These are phyloP conservation scores for Tolypocladium inflatum DNA, from an alignment of 2,329 filamentous ascomycete genomes.

Conservation along the genomic window DNA sequence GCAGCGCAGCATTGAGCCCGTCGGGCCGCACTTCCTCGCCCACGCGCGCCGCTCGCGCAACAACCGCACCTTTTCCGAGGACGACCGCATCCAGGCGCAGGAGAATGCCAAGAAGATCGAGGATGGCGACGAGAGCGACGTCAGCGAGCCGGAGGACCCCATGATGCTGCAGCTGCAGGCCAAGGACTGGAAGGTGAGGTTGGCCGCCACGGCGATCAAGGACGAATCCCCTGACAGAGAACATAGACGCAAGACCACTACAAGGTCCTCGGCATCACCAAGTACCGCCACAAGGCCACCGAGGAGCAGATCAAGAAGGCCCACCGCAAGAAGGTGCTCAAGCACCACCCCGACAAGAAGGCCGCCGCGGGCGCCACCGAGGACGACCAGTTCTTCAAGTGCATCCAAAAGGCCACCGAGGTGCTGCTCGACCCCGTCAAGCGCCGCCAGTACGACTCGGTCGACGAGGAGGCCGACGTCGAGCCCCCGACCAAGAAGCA, in stretches of 20 bases:
- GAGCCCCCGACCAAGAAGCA: constrained; percentile 92
- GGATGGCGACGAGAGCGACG: constrained; percentile 79
- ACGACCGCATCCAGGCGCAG: constrained; percentile 94
- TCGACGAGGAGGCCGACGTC: constrained; percentile 88
- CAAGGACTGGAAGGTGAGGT: constrained; percentile 94
- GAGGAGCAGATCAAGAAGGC: constrained; percentile 99
- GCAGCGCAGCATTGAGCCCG: constrained; percentile 86
- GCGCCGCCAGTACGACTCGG: constrained; percentile 91
- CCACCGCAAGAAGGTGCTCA: constrained; percentile 98
- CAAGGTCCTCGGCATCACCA: constrained; percentile 84
- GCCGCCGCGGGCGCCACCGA: constrained; percentile 79
- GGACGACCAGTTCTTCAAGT: constrained; percentile 99
- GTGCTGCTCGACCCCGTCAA: constrained; percentile 85
- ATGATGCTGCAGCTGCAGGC: constrained; percentile 87
- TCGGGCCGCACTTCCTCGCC: constrained; percentile 95
- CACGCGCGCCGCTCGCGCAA: constrained; percentile 93
- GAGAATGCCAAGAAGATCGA: constrained; percentile 93
- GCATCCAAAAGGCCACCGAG: constrained; percentile 96
- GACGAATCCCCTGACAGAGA: background rate
- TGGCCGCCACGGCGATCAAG: background rate
- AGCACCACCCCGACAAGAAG: constrained; percentile 98
- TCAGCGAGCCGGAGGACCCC: constrained; percentile 88
- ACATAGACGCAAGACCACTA: constrained; percentile 88
- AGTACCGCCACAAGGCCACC: constrained; percentile 85
- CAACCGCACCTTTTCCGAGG: constrained; percentile 96